Evolutionary conservation across 805 yeast species (phyloP), one percentile per base, ranked within the genome.

Genomic region (Priceomyces haplophilus): DNA sequence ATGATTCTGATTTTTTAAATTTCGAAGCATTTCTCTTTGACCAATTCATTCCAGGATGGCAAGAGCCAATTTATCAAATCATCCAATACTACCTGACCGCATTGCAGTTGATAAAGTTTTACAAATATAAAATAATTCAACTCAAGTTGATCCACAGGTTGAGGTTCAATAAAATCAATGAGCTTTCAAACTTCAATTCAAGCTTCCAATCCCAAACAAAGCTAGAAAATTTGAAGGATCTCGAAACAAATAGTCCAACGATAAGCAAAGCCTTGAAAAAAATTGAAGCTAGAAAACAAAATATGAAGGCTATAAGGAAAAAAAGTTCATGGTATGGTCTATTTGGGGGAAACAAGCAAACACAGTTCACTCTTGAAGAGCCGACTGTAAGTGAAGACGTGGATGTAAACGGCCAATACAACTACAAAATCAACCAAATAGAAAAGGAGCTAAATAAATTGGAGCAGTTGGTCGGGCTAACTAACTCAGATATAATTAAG

Each of bases 121-220:
- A 78, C 56, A 78, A 77, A 50, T 59, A 67, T 55, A 78, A 78
- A 52, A 76, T 78, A 32, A 55, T 76, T 17, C 83, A 78, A 53
- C 63, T 70, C 47, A 64, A 68, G 45, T 64, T 72, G 17, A 44
- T 70, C 18, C 62, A 66, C 50, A 66, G 65, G 48, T 59, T 68
- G 41, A 67, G 67, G 43, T 68, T 69, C 52, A 58, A 52, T 47
- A 65, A 68, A 44, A 54, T 61, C 34, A 71, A 64, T 41, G 73
- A 70, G 30, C 59, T 69, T 27, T 46, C 64, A 33, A 63, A 57
- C 44, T 51, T 61, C 35, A 53, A 58, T 15, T 48, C 46, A 10
- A 50, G 43, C 19, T 39, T 50, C 42, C 45, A 57, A 43, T 35
- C 61, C 5, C 46, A 39, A 18, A 46, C 50, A 38, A 58, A 59